These are phyloP conservation scores for Penicillium alfredii DNA, from an alignment of 495 filamentous ascomycete species.

Conservation along the genomic window DNA sequence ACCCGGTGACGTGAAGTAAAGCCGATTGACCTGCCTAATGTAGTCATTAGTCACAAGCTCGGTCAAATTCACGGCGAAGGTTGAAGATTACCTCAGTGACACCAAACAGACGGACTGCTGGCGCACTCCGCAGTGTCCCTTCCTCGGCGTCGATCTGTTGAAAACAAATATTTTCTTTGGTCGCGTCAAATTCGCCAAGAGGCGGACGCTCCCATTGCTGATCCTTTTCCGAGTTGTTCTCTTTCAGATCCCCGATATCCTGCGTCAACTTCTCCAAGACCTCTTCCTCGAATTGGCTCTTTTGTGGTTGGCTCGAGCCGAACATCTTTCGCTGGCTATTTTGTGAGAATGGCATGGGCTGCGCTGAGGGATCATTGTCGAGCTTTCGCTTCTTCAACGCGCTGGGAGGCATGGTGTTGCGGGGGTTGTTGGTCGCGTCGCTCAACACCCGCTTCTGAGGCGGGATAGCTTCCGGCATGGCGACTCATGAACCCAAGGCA, in stretches of 20 bases:
- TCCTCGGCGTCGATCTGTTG: constrained; percentile 96
- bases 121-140: constrained; percentile 65
- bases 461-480: constrained; percentile 48
- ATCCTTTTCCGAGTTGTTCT: constrained; percentile 83
- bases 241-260: constrained; percentile 77
- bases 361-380: constrained; percentile 49
- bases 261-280: constrained; percentile 92
- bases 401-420: constrained; percentile 44
- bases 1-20: constrained; percentile 89
- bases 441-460: constrained; percentile 55
- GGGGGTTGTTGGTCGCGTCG: constrained; percentile 50
- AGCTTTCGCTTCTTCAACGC: constrained; percentile 74
- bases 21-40: constrained; percentile 78
- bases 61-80: not conserved
- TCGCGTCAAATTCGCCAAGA: constrained; percentile 65
- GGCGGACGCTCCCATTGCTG: constrained; percentile 86
- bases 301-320: constrained; percentile 70
- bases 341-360: constrained; percentile 54
- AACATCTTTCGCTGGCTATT: constrained; percentile 50
- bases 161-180: constrained; percentile 69
- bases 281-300: constrained; percentile 89
- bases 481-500: constrained; percentile 19
- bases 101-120: constrained; percentile 84
- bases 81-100: constrained; percentile 70
- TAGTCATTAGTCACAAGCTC: constrained; percentile 14